Base-by-base conservation (phyloP, 2,329 filamentous ascomycete species). In the Akanthomyces uredinophilus region DNA sequence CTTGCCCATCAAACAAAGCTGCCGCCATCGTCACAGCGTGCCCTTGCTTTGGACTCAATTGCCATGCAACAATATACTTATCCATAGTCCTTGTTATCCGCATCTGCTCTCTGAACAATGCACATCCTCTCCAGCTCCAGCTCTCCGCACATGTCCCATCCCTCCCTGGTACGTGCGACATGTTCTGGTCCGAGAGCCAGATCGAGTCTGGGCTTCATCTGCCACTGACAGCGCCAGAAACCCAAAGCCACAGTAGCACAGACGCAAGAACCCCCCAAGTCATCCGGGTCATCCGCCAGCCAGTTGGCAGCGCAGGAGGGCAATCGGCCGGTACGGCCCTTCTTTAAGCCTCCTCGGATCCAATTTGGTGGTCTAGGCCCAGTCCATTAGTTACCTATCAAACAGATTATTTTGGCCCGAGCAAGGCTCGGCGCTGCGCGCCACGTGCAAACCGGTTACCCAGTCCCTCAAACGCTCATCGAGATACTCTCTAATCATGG, bases 301-400 rank as follows among this genome's bases (percentile, higher is more conserved):
- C 41, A 22, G 46, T 14, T 6, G 22, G 24, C 22, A 49, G 37
- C 46, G 24, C 22, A 49, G 35, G 35, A 56, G 24, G 2, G 27
- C 27, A n/a, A 44, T 56, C 39, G 41, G 24, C 18, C 53, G 41
- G 41, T 56, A 46, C 27, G 41, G 41, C 39, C 53, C 55, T 49
- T 58, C 43, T 47, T 5, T 10, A 43, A 37, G 41, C 41, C 41
- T 47, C 29, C 41, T 47, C n/a, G 54, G 54, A 20, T 22, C n/a
- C 44, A 32, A 50, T 50, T 29, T 29, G 13, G 8, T 39, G 55
- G 55, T 58, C 55, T 58, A 50, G 55, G 35, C 55, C 55, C 39
- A 44, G 55, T 49, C 55, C 18, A 49, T 58, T 58, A n/a, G n/a
- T n/a, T n/a, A n/a, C n/a, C n/a, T n/a, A n/a, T n/a, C n/a, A n/a